These are phyloP conservation scores for Tricholoma matsutake DNA, from an alignment of 768 basidiomycete species.

Conservation along the genomic window DNA sequence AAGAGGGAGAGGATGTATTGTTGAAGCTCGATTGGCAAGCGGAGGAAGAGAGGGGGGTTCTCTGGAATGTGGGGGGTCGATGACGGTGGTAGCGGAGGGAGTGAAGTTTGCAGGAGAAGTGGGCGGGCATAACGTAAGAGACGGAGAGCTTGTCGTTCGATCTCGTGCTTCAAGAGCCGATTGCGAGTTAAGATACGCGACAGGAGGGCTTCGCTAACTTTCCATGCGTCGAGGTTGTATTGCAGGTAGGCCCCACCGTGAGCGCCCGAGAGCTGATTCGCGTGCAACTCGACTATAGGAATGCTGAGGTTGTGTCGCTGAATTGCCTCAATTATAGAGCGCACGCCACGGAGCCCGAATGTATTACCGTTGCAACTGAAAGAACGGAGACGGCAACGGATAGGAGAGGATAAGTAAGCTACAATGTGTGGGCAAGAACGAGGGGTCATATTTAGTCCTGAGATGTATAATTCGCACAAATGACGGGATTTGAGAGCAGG, in stretches of 20 bases:
- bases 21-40: constrained; percentile 55
- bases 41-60: constrained; percentile 30
- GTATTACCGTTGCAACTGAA: constrained; percentile 57
- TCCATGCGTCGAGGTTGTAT: constrained; percentile 29
- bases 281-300: constrained; percentile 45
- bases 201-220: constrained; percentile 31
- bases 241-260: constrained; percentile 1
- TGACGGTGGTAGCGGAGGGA: neutral
- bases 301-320: constrained; percentile 45
- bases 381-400: constrained; percentile 43
- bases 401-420: constrained; percentile 46
- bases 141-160: constrained; percentile 44
- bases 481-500: constrained; percentile 43
- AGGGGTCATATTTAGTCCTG: constrained; percentile 45
- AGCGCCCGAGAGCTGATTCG: constrained; percentile 35
- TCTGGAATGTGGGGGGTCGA: neutral
- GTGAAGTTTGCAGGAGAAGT: constrained; percentile 40
- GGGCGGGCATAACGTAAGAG: constrained; percentile 50
- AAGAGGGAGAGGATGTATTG: constrained; percentile 55
- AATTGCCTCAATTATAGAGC: constrained; percentile 43
- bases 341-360: constrained; percentile 44
- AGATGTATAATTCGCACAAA: constrained; percentile 55
- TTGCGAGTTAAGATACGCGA: constrained; percentile 42
- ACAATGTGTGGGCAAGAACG: constrained; percentile 39
- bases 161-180: constrained; percentile 31